These are phyloP conservation scores for Litchi chinensis DNA, from an alignment of 345 rosid species.

Conservation along the genomic window DNA sequence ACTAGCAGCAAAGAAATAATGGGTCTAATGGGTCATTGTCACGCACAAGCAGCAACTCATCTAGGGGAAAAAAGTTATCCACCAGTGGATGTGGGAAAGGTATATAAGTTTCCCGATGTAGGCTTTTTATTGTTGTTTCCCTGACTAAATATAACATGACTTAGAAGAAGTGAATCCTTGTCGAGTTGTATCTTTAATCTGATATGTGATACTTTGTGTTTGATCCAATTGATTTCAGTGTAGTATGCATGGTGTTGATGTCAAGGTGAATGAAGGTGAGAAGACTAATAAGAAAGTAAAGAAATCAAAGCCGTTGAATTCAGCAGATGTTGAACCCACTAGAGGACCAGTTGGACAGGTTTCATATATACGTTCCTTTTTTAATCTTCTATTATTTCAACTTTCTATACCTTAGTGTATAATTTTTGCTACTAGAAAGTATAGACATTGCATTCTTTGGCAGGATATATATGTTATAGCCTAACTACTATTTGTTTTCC, in stretches of 20 bases:
- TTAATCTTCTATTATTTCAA: background rate
- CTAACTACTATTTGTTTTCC: background rate
- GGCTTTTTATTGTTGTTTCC: background rate
- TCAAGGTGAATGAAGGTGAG: slow-evolving; percentile 20
- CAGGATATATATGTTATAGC: background rate
- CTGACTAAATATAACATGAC: background rate
- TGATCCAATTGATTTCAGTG: slow-evolving; percentile 20
- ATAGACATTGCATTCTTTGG: background rate
- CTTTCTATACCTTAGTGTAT: background rate
- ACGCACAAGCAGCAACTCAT: slow-evolving; percentile 21
- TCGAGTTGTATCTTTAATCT: background rate
- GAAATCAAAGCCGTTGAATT: slow-evolving; percentile 18
- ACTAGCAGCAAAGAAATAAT: slow-evolving; percentile 42
- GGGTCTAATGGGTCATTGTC: slow-evolving; percentile 36
- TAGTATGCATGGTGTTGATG: background rate
- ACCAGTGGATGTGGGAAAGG: slow-evolving; percentile 46
- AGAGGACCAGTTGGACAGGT: slow-evolving; percentile 47
- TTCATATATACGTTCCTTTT: background rate
- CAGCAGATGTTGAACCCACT: slow-evolving; percentile 31
- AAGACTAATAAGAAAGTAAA: slow-evolving; percentile 13
- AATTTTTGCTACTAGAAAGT: background rate
- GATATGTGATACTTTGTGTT: background rate
- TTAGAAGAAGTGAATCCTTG: slow-evolving; percentile 2
- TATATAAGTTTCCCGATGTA: slow-evolving; percentile 21
- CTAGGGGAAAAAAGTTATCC: slow-evolving; percentile 23